These are phyloP conservation scores for Amyloporia xantha DNA, from an alignment of 768 basidiomycete species.

Conservation along the genomic window DNA sequence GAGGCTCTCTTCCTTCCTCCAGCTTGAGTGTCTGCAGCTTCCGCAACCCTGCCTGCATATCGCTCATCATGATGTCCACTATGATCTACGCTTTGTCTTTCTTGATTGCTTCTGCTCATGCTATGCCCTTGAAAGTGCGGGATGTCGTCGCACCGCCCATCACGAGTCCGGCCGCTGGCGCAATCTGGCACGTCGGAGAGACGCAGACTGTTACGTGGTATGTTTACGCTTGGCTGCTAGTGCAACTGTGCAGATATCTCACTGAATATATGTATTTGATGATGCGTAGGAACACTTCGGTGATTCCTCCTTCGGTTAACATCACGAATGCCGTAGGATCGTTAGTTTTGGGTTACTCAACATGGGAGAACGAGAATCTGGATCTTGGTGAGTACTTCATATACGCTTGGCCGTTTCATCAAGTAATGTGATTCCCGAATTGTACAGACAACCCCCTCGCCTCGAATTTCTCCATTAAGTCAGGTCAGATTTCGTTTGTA, in stretches of 20 bases:
- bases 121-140: slow-evolving; percentile 5
- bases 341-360: slow-evolving; percentile 39
- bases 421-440: too few relatives aligned
- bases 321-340: slow-evolving; percentile 29
- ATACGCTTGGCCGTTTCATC: too few relatives aligned
- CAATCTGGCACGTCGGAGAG: slow-evolving; percentile 33
- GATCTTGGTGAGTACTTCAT: slow-evolving; percentile 37
- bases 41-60: neutral
- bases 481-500: slow-evolving; percentile 33
- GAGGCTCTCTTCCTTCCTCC: slow-evolving; percentile 5
- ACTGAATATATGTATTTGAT: neutral
- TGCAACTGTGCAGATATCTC: neutral
- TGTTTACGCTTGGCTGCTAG: neutral
- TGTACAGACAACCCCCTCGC: slow-evolving; percentile 37
- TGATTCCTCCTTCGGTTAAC: slow-evolving; percentile 32
- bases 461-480: slow-evolving; percentile 30
- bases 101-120: slow-evolving; percentile 1
- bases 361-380: slow-evolving; percentile 40
- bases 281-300: slow-evolving; percentile 16
- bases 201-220: slow-evolving; percentile 39
- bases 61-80: slow-evolving; percentile 1
- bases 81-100: slow-evolving; percentile 4
- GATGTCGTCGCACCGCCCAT: slow-evolving; percentile 31
- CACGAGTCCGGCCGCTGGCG: slow-evolving; percentile 28
- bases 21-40: neutral